Evolutionary conservation across 169 alveolate genomes (phyloP), one percentile per base, ranked within the genome.

Genomic region (Perkinsus marinus): DNA sequence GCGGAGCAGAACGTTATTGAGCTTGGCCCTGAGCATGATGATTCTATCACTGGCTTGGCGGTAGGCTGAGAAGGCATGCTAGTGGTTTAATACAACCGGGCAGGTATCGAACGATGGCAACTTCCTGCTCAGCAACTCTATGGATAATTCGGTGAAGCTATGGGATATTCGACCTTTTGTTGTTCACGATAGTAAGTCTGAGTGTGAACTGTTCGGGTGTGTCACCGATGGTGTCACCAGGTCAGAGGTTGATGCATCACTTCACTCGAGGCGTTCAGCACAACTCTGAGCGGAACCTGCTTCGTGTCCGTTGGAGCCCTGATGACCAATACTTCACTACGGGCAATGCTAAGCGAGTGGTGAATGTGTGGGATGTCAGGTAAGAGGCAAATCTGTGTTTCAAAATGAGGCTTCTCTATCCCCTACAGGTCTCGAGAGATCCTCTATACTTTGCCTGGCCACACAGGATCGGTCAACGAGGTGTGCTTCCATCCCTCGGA

Each of bases 111-210:
- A 57, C 34, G 79, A 57, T 30, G 79, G 79, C 79, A 57, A 57
- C 79, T 57, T 57, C 79, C 79, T 57, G 5, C 34, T 57, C 5
- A 57, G 79, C 22, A 94, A 94, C 47, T 92, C 95, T 68, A 95
- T 94, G 94, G 97, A 95, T 47, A 92, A 95, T n/a, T 91, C 94
- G 19, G 90, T 95, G 43, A 93, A 92, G 34, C 92, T 95, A 9
- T 95, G 97, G 97, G 96, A 95, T 91, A 93, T 95, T 9, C 96
- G 94, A 39, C 97, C 97, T 30, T 57, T 57, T 30, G 79, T 57
- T 7, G 79, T 30, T 2, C 79, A 57, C 34, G 79, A 57, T 26
- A 57, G 79, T 57, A 57, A 13, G 34, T 0, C 79, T 26, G 79
- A 13, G 79, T 13, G 34, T 26, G 79, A 16, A 57, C n/a, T n/a